Evolutionary conservation across 345 rosid genomes (phyloP), one percentile per base, ranked within the genome.

Genomic region (Salix dunnii): DNA sequence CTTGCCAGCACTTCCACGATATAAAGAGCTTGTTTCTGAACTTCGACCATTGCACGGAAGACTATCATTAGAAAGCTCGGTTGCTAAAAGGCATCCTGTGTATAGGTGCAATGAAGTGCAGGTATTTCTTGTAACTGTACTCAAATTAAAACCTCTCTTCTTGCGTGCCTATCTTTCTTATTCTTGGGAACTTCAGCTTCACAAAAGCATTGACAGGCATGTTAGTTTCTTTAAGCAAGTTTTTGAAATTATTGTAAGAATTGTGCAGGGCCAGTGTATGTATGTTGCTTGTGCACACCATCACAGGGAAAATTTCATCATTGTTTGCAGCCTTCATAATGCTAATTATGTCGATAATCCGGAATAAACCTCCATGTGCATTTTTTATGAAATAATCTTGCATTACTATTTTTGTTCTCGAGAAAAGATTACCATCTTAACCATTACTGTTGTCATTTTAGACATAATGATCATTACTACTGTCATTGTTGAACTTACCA

Each of bases 91-190:
- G 78, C 89, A 88, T 82, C 98, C 98, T n/a, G 93, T 90, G 48
- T 87, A 93, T 83, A 87, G 86, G 84, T 91, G 94, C 86, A 92
- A 81, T 18, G 94, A 96, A 80, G 90, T 83, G 67, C 99, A 96
- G 96, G 99, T 96, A 38, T 67, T 79, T 46, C 76, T 74, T 66
- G 73, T 70, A 30, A 12, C 81, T 70, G 18, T 30, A 43, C 64
- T 33, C 33, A 55, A 76, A 53, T 40, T 27, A 18, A n/a, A 42
- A 61, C 43, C 68, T 42, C 67, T 33, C 61, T 60, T 53, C 36
- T 38, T 53, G 66, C 28, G 30, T 64, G 61, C 17, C 14, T 40
- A 31, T 33, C 33, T 63, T 4, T 46, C 51, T 27, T 63, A 63
- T 71, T 71, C n/a, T 4, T 31, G 10, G 17, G 31, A 53, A 5